These are phyloP conservation scores for Mycena pura DNA, from an alignment of 768 basidiomycete genomes.

Conservation along the genomic window DNA sequence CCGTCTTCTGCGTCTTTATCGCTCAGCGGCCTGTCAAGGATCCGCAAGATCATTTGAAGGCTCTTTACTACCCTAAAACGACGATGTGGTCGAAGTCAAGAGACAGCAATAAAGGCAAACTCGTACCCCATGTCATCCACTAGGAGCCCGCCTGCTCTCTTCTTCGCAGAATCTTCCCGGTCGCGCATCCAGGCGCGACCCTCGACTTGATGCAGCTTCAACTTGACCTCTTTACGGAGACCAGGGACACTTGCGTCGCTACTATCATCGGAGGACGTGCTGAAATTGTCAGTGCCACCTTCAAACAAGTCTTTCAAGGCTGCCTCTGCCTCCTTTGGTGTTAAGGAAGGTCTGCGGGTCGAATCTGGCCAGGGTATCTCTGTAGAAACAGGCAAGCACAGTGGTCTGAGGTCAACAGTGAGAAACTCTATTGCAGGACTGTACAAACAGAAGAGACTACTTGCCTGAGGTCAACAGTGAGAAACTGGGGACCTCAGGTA, in stretches of 20 bases:
- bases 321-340: conserved; percentile 69
- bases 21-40: conserved; percentile 78
- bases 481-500: too few relatives aligned
- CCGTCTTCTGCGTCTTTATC: conserved; percentile 75
- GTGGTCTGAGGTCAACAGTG: too few relatives aligned
- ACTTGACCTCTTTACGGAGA: conserved; percentile 68
- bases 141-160: conserved; percentile 85
- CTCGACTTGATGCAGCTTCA: conserved; percentile 88
- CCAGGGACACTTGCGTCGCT: conserved; percentile 76
- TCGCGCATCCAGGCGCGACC: conserved; percentile 89
- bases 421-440: too few relatives aligned
- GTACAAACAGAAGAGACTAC: too few relatives aligned
- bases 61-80: conserved; percentile 80
- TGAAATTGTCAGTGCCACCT: conserved; percentile 64
- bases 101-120: not conserved
- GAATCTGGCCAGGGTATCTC: conserved; percentile 16
- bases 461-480: too few relatives aligned
- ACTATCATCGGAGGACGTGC: conserved; percentile 63
- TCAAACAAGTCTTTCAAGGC: conserved; percentile 80
- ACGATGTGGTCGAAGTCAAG: not conserved
- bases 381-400: not conserved
- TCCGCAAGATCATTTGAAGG: conserved; percentile 84
- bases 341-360: not conserved
- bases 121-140: conserved; percentile 92
- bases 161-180: conserved; percentile 70